Conservation (phyloP, 2,329 filamentous ascomycete species). For the Helicocarpus griseus region DNA sequence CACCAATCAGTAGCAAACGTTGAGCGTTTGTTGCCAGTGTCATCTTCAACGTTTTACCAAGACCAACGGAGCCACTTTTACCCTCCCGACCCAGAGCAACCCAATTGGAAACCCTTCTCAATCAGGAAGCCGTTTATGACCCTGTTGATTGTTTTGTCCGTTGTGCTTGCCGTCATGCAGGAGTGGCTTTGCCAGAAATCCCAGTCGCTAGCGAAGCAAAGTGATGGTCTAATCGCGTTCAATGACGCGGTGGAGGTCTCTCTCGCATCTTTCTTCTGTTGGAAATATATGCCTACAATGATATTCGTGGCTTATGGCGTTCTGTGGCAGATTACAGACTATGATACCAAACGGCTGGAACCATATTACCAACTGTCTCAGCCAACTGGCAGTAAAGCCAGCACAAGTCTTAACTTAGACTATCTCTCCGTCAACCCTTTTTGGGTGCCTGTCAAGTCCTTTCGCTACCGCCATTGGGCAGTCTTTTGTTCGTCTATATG, state of each 20-base stretch:
- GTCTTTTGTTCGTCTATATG: slow-evolving; percentile 38
- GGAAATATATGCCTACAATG: slow-evolving; percentile 36
- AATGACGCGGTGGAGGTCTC: slow-evolving; percentile 20
- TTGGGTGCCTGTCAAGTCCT: slow-evolving; percentile 37
- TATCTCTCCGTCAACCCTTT: slow-evolving; percentile 40
- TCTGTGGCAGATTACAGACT: slow-evolving; percentile 42
- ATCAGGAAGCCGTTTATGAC: slow-evolving; percentile 24
- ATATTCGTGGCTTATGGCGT: slow-evolving; percentile 41
- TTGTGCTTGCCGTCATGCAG: slow-evolving; percentile 23
- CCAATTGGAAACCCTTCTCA: slow-evolving; percentile 28
- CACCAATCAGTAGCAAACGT: background rate
- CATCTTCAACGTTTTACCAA: slow-evolving; percentile 17
- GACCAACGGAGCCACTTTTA: slow-evolving; percentile 26
- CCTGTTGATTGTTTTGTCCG: slow-evolving; percentile 21
- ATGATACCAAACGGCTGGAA: slow-evolving; percentile 42
- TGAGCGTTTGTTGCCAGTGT: slow-evolving; percentile 3
- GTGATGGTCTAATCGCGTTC: slow-evolving; percentile 21
- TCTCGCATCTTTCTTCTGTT: slow-evolving; percentile 23
- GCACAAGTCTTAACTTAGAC: slow-evolving; percentile 38
- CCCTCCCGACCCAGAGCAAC: slow-evolving; percentile 23
- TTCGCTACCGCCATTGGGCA: slow-evolving; percentile 38
- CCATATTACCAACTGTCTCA: slow-evolving; percentile 38
- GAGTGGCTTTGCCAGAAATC: slow-evolving; percentile 26
- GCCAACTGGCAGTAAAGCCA: slow-evolving; percentile 22
- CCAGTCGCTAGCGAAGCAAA: slow-evolving; percentile 27